Evolutionary conservation across 1,284 basidiomycete species (phyloP), one percentile per base, ranked within the genome.

Genomic region (Puccinia horiana): DNA sequence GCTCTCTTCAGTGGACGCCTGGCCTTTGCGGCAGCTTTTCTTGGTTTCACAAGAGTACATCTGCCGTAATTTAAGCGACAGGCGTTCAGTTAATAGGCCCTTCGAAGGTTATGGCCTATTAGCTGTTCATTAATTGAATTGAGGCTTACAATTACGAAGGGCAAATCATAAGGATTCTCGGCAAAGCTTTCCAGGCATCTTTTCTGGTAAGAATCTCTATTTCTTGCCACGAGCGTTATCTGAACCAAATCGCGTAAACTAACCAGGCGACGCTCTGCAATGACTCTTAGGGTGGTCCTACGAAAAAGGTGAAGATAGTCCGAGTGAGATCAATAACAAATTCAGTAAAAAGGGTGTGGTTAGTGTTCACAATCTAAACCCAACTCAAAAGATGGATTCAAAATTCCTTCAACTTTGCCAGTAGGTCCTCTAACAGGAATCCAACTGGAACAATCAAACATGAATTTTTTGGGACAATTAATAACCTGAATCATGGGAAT

Each of bases 321-420:
- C 49, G 32, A 73, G 42, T 49, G 70, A 54, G 20, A 52, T 52
- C 2, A 69, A 70, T n/a, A 42, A 67, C 18, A 58, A 79, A n/a
- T 40, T 6, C 29, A 79, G 63, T 40, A 1, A 20, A 20, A 54
- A 58, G 16, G 29, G 58, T 42, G 29, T 47, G n/a, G 47, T 14
- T 67, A 18, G 40, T 44, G 26, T 44, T 69, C 65, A 29, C 42
- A 44, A 47, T 23, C 29, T 32, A 49, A 49, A 54, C 47, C 78
- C 44, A 35, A 81, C 78, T 81, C 78, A 63, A 81, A 81, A 81
- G 78, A 81, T 61, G 78, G 78, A 49, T 81, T 81, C 29, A 81
- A 70, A 49, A 81, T 81, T 35, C 78, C 78, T 81, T 81, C 78
- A 23, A 81, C 78, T n/a, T 73, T 11, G 56, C 78, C 78, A 47